A percentile compares a stretch with the other conserved stretches of the same genome.
Evolutionary conservation across 2,329 filamentous ascomycete genomes (phyloP).

Genomic region (Monascus ruber): DNA sequence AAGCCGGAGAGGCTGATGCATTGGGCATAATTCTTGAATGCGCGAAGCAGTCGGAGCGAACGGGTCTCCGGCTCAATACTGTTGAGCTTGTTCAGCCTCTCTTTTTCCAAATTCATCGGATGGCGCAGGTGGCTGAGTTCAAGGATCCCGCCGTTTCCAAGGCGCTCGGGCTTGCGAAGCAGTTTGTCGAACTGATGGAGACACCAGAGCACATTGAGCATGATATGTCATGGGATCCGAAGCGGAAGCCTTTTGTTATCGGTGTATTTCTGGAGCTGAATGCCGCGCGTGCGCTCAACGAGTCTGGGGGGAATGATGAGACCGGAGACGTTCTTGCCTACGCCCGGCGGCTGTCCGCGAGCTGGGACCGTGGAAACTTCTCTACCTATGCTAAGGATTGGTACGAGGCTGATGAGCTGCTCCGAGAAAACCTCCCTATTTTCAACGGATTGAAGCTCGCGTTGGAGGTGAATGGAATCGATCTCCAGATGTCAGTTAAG

Average conservation of each 20-base stretch:
- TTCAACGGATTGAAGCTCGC: conserved; percentile 32
- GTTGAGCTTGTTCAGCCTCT: conserved; percentile 19
- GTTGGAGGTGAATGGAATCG: conserved; percentile 21
- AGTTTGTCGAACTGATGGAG: conserved; percentile 26
- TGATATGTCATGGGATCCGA: conserved; percentile 20
- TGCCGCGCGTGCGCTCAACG: conserved; percentile 30
- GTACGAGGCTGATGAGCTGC: conserved; percentile 9
- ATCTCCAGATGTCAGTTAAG: conserved; percentile 13
- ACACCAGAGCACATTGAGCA: conserved; percentile 17
- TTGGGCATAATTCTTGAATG: conserved; percentile 25
- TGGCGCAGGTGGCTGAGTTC: conserved; percentile 23
- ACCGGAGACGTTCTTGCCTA: conserved; percentile 29
- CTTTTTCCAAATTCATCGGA: conserved; percentile 27
- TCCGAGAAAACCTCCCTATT: conserved; percentile 25
- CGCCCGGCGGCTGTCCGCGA: conserved; percentile 24
- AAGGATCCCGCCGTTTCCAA: conserved; percentile 18
- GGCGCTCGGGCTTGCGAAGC: conserved; percentile 22
- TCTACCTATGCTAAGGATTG: conserved; percentile 10
- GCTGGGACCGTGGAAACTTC: conserved; percentile 18
- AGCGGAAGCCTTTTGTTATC: conserved; percentile 30
- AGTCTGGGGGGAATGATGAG: conserved; percentile 28
- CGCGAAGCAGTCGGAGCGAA: conserved; percentile 22
- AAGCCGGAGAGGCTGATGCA: conserved; percentile 24
- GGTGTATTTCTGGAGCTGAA: conserved; percentile 34
- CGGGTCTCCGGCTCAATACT: conserved; percentile 24